Conservation (phyloP, 768 basidiomycete genomes). For the Suillus ampliporus region DNA sequence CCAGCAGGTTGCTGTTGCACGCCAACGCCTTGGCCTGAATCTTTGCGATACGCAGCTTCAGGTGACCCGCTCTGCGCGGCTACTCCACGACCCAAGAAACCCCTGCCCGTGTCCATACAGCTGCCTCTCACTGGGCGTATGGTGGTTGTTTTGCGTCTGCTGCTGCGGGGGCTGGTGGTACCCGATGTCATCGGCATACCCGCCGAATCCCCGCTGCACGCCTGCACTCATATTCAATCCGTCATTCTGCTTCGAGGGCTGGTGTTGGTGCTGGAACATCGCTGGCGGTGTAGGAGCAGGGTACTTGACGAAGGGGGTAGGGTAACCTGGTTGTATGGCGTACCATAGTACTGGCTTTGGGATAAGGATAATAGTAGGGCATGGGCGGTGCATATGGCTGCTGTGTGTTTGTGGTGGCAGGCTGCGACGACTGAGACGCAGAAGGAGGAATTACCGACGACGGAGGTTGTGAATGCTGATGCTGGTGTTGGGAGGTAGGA, state of each 20-base stretch:
- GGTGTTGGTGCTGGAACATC: conserved; percentile 21
- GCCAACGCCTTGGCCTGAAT: conserved; percentile 33
- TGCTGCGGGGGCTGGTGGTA: conserved; percentile 61
- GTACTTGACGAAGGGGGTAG: conserved; percentile 79
- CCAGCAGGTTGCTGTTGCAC: conserved; percentile 49
- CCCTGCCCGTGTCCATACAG: conserved; percentile 6
- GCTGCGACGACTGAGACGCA: conserved; percentile 59
- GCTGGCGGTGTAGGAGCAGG: conserved; percentile 67
- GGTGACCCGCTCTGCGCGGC: conserved; percentile 55
- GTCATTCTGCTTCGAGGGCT: conserved; percentile 54
- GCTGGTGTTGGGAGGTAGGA: conserved; percentile 64
- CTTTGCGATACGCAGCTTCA: conserved; percentile 56
- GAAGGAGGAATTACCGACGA: conserved; percentile 57
- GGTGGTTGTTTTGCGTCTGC: conserved; percentile 49
- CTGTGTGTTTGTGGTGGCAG: conserved; percentile 64
- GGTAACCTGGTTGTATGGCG: conserved; percentile 69
- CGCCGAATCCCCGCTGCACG: conserved; percentile 42
- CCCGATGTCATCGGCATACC: conserved; percentile 47
- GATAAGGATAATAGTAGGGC: conserved; percentile 69
- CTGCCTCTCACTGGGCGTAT: conserved; percentile 8
- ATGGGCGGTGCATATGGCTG: conserved; percentile 68
- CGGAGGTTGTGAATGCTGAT: conserved; percentile 37
- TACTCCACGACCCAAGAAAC: conserved; percentile 36
- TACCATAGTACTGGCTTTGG: conserved; percentile 78
- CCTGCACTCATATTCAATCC: conserved; percentile 48